Conservation (phyloP, 179 eudicot genomes). For the Spinacia oleracea region DNA sequence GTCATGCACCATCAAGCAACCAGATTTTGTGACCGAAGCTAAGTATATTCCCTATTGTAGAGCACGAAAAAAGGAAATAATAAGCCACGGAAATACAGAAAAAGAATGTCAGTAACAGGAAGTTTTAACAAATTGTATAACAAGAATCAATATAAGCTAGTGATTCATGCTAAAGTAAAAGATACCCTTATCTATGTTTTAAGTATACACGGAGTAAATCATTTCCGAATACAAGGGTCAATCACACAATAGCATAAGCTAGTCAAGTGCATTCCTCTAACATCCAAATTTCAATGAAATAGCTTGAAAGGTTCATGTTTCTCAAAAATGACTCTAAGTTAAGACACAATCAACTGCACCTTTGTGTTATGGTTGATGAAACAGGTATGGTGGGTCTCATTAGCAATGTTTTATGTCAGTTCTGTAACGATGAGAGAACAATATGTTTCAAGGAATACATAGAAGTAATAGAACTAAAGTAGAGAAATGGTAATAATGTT, state of each 20-base stretch:
- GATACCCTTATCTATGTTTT: not conserved
- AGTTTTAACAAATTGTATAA: no score
- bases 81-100: not conserved
- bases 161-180: not conserved
- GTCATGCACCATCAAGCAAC: conserved; percentile 87
- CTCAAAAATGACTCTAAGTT: not conserved
- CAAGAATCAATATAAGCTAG: not conserved
- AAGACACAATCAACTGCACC: not conserved
- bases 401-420: not conserved
- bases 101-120: not conserved
- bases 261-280: not conserved
- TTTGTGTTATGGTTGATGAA: not conserved
- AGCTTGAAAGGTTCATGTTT: not conserved
- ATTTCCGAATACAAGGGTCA: not conserved
- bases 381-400: not conserved
- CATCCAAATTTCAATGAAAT: conserved; percentile 6
- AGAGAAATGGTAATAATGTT: not conserved
- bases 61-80: not conserved
- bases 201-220: not conserved
- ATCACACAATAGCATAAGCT: not conserved
- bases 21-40: conserved; percentile 82
- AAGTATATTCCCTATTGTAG: conserved; percentile 68
- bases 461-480: not conserved
- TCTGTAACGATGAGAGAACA: not conserved
- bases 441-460: not conserved